Conservation (phyloP, 805 yeast species). For the Cyberlindnera maclurae region DNA sequence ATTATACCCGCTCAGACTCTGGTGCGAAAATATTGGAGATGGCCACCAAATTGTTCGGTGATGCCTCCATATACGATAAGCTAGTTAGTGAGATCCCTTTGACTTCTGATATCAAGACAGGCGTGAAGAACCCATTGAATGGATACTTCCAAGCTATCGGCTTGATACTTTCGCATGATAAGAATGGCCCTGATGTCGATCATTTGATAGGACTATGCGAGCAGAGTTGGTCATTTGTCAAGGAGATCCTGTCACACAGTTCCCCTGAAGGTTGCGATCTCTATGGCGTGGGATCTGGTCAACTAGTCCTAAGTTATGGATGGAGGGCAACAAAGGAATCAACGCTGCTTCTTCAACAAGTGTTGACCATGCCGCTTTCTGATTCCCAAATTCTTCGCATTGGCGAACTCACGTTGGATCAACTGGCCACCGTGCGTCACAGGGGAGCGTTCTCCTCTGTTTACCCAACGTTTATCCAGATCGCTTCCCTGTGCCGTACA, state of each 20-base stretch:
- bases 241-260: conserved; percentile 51
- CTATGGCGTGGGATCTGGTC: conserved; percentile 35
- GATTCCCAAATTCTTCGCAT: conserved; percentile 21
- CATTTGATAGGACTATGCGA: conserved; percentile 16
- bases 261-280: conserved; percentile 61
- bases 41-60: conserved; percentile 36
- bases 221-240: conserved; percentile 28
- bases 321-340: conserved; percentile 86
- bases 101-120: conserved; percentile 31
- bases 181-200: conserved; percentile 4
- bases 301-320: conserved; percentile 53
- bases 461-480: conserved; percentile 67
- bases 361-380: conserved; percentile 30
- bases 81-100: conserved; percentile 30
- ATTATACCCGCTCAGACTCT: conserved; percentile 61
- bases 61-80: conserved; percentile 24
- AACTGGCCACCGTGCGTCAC: conserved; percentile 71
- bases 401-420: conserved; percentile 55
- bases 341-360: conserved; percentile 41
- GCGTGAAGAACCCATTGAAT: conserved; percentile 51
- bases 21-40: conserved; percentile 61
- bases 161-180: conserved; percentile 30
- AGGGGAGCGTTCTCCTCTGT: conserved; percentile 90
- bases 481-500: conserved; percentile 51
- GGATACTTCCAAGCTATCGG: conserved; percentile 62